These are phyloP conservation scores for Cymodocea nodosa DNA, from an alignment of 116 monocot species.

Conservation along the genomic window DNA sequence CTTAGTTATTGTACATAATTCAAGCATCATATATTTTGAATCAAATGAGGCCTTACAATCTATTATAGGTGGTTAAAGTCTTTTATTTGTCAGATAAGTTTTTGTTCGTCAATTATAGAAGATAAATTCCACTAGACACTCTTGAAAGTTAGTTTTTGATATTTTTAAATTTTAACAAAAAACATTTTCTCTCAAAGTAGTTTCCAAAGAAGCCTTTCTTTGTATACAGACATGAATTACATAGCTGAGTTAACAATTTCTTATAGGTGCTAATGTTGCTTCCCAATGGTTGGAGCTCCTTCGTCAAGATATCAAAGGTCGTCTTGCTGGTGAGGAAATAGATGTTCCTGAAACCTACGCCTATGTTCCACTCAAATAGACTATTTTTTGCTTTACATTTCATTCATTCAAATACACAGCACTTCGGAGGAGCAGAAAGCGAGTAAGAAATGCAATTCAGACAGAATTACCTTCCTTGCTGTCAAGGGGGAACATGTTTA, in stretches of 20 bases:
- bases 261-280: constrained; percentile 64
- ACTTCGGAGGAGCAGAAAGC: constrained; percentile 63
- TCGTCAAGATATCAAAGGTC: constrained; percentile 66
- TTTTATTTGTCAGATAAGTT: too few relatives aligned
- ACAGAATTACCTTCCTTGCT: constrained; percentile 59
- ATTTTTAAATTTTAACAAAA: too few relatives aligned
- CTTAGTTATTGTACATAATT: too few relatives aligned
- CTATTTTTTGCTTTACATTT: neutral
- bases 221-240: neutral
- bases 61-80: too few relatives aligned
- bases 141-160: too few relatives aligned
- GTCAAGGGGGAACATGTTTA: constrained; percentile 27
- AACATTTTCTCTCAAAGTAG: too few relatives aligned
- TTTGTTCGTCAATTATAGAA: too few relatives aligned
- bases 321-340: constrained; percentile 45
- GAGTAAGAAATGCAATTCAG: constrained; percentile 62
- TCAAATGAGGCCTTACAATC: too few relatives aligned
- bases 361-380: too few relatives aligned
- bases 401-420: constrained; percentile 23
- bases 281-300: constrained; percentile 85
- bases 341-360: neutral
- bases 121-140: too few relatives aligned
- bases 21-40: too few relatives aligned
- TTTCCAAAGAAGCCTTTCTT: neutral
- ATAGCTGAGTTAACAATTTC: neutral